A percentile compares a stretch with the other conserved stretches of the same genome.
Conservation (phyloP, 495 filamentous ascomycete species). For the Penicillium canariense region DNA sequence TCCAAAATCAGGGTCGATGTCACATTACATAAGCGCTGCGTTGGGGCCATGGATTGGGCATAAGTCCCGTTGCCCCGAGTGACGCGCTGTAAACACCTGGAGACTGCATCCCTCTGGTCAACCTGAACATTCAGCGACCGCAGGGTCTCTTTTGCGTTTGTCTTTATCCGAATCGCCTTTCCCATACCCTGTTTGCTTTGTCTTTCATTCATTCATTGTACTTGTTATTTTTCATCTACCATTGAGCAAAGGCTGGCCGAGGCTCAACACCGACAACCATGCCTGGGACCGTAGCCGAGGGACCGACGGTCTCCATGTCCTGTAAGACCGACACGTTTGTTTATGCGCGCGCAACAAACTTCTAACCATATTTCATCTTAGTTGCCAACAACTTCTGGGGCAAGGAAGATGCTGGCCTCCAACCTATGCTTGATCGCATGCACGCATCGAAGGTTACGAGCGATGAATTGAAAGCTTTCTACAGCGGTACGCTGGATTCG, state of each 20-base stretch:
- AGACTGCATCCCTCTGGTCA: constrained; percentile 23
- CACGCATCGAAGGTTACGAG: constrained; percentile 91
- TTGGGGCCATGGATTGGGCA: not conserved
- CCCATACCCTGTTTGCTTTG: constrained; percentile 16
- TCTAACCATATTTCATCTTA: constrained; percentile 34
- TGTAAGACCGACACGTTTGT: constrained; percentile 42
- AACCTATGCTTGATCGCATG: constrained; percentile 93
- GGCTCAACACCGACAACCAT: constrained; percentile 47
- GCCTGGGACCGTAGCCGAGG: constrained; percentile 60
- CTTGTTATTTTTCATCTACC: constrained; percentile 16
- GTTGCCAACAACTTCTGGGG: constrained; percentile 99
- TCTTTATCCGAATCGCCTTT: too few species aligned
- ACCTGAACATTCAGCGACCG: constrained; percentile 30
- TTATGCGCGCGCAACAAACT: not conserved
- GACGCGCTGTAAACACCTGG: constrained; percentile 44
- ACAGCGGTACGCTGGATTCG: constrained; percentile 57
- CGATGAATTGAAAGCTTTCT: constrained; percentile 92
- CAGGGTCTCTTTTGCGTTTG: constrained; percentile 20
- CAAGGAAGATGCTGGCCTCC: constrained; percentile 95
- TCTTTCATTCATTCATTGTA: constrained; percentile 13
- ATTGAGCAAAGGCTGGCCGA: constrained; percentile 47
- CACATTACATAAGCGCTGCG: constrained; percentile 12
- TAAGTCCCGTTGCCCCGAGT: constrained; percentile 44
- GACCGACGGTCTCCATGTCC: constrained; percentile 62
- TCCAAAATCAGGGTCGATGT: not conserved